Base-by-base conservation (phyloP, 1,284 basidiomycete species). In the Sutorius eximius region DNA sequence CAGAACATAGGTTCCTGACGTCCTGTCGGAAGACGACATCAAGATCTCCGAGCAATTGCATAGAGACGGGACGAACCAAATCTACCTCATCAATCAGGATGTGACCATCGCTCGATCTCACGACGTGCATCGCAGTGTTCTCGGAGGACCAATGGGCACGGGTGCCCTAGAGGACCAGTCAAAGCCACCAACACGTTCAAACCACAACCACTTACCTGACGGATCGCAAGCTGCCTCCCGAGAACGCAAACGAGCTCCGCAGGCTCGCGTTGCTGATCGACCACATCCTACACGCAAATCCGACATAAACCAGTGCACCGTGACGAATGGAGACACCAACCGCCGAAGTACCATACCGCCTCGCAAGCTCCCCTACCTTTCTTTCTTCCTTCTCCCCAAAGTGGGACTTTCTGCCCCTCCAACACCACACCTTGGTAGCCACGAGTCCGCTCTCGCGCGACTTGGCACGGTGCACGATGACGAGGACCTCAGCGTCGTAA, bases 101-200 rank as follows among this genome's bases (percentile, higher is more conserved):
- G 16, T 79, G 69, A 7, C 78, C 81, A n/a, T 73, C 64, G 9
- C 69, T 62, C 3, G 75, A 77, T 53, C 87, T 80, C 29, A 89
- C 77, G 44, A 84, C 71, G 59, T 91, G 89, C 87, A 92, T 89
- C 3, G 87, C 77, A 5, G 87, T 91, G 60, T 92, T 91, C 52
- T 91, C 89, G 0, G 81, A 64, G 8, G 82, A 82, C 89, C 89
- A 92, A 62, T 85, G 87, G 4, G 76, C 75, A 37, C 89, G 81
- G 32, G 79, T 73, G 13, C 89, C 89, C 85, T 91, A 40, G 24
- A 41, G 46, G 9, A 49, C 24, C 15, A 29, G 33, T 62, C 46
- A 59, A 59, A 45, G 34, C 15, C 29, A 29, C 47, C 45, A 24
- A 58, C 16, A 45, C 41, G n/a, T 40, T 45, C 58, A 15, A 49